Conservation (phyloP, 768 basidiomycete species). For the Lentinula detonsa region DNA sequence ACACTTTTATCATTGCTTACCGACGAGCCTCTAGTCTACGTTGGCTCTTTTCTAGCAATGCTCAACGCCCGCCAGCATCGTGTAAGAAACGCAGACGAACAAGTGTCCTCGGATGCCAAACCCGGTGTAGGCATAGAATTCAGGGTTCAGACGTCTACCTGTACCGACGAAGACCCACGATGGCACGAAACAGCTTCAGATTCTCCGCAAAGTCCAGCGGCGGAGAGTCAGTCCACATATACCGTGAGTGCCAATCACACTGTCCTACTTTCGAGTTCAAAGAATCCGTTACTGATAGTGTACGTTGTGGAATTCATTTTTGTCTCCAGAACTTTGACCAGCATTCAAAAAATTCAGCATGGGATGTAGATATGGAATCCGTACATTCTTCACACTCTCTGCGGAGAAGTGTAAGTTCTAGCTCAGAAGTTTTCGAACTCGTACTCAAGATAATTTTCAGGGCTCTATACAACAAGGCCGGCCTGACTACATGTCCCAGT, state of each 20-base stretch:
- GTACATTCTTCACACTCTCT: not conserved
- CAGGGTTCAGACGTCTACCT: not conserved
- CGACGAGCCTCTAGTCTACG: conserved; percentile 29
- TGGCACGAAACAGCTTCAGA: not conserved
- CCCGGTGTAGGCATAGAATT: not conserved
- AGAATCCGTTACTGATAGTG: not conserved
- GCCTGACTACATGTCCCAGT: conserved; percentile 2
- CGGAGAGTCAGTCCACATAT: not conserved
- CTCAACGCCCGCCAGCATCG: conserved; percentile 34
- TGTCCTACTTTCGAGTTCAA: not conserved
- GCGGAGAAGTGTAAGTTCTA: not conserved
- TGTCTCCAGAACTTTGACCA: not conserved
- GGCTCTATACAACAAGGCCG: not conserved
- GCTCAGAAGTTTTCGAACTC: not conserved
- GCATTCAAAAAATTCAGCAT: not conserved
- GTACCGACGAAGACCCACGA: not conserved
- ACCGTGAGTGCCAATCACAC: not conserved
- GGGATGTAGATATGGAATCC: not conserved
- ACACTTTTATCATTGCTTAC: not conserved
- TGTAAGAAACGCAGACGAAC: not conserved
- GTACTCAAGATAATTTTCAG: not conserved
- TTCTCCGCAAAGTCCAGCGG: not conserved
- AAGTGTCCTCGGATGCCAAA: not conserved
- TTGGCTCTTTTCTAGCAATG: conserved; percentile 34
- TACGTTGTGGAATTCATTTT: not conserved